Conservation (phyloP, 2,329 filamentous ascomycete species). For the Aureobasidium pullulans region DNA sequence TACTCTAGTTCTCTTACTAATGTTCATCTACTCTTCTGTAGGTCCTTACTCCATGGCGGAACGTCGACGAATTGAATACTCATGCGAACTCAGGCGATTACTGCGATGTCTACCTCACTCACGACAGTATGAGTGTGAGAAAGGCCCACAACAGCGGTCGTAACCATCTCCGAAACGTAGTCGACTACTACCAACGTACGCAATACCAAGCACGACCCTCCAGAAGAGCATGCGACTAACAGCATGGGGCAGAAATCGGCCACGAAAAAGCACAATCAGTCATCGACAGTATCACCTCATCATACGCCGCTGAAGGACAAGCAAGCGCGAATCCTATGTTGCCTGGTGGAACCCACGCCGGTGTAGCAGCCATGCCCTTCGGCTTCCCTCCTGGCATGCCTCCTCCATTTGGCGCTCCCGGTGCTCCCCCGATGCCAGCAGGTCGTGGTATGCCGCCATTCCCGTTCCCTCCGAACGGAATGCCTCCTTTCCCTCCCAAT, state of each 20-base stretch:
- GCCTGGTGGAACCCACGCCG: constrained; percentile 30
- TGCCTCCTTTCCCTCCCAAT: constrained; percentile 27
- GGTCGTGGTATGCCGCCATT: constrained; percentile 27
- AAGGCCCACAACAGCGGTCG: constrained; percentile 96
- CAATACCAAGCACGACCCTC: background rate
- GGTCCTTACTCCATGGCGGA: background rate
- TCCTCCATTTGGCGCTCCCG: constrained; percentile 31
- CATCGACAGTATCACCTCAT: constrained; percentile 94
- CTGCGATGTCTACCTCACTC: constrained; percentile 99
- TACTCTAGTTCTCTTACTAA: constrained; percentile 13
- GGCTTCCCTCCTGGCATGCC: constrained; percentile 46
- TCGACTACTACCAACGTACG: constrained; percentile 94
- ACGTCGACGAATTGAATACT: background rate
- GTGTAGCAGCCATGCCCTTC: constrained; percentile 39
- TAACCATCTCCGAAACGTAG: constrained; percentile 94
- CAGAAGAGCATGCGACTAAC: constrained; percentile 11
- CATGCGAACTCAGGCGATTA: constrained; percentile 59
- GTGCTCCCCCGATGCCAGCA: constrained; percentile 26
- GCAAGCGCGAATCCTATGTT: constrained; percentile 79
- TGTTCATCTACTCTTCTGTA: constrained; percentile 21
- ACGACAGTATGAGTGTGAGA: constrained; percentile 99
- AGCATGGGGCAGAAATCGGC: constrained; percentile 65
- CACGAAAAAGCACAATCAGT: constrained; percentile 98
- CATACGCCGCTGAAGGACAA: constrained; percentile 91
- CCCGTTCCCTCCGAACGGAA: constrained; percentile 30